These are phyloP conservation scores for Musa troglodytarum DNA, from an alignment of 176 grass and related monocot genomes.

Conservation along the genomic window DNA sequence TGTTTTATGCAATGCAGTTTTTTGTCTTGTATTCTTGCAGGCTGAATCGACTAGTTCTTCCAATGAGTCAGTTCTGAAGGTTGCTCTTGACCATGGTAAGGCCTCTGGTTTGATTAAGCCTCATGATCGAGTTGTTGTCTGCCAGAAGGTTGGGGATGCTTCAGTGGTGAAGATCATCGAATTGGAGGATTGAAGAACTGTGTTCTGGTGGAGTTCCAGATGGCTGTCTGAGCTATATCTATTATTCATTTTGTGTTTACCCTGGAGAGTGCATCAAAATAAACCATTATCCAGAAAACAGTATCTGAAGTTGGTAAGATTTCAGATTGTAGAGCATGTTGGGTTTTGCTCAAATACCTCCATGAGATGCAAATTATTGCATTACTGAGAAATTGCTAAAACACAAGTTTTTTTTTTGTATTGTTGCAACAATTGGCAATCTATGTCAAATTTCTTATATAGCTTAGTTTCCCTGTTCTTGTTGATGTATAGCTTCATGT, in stretches of 20 bases:
- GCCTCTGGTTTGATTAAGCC: constrained; percentile 80
- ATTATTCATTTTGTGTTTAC: not conserved
- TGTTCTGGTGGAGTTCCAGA: not conserved
- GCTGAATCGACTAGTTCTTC: constrained; percentile 67
- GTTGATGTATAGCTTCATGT: no score
- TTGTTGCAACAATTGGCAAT: not conserved
- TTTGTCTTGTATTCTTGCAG: constrained; percentile 15
- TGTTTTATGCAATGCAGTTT: not conserved
- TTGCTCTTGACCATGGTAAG: constrained; percentile 95
- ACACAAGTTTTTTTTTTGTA: not conserved
- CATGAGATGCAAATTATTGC: not conserved
- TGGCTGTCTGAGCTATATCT: not conserved
- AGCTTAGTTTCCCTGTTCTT: no score
- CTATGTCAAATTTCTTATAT: not conserved
- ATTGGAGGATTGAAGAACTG: constrained; percentile 55
- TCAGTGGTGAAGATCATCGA: constrained; percentile 99
- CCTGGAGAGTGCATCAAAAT: not conserved
- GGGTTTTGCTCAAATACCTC: not conserved
- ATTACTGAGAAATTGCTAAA: not conserved
- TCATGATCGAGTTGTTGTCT: constrained; percentile 86
- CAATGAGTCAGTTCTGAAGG: constrained; percentile 93
- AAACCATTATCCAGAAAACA: not conserved
- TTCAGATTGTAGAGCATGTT: not conserved
- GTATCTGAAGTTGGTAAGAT: not conserved
- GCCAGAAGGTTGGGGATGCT: constrained; percentile 92